phyloP scores from a whole-genome alignment of 2,329 filamentous ascomycete genomes.

The Epichloe uncinata region DNA sequence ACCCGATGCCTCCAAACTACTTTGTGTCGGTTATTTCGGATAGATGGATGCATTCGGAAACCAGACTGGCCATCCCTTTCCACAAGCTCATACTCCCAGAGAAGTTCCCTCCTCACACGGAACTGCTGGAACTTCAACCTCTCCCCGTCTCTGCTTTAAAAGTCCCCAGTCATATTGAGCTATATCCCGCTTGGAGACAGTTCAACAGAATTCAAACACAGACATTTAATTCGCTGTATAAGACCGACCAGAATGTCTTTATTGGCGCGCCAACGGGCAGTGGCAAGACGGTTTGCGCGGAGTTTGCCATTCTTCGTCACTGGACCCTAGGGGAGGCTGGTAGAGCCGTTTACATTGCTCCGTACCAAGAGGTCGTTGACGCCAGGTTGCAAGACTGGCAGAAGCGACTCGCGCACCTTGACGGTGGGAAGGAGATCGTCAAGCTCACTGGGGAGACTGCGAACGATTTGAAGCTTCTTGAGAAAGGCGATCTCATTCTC shows the following conservation, averaged over 20 bases:
- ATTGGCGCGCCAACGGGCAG: slow-evolving; percentile 86
- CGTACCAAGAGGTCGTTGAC: slow-evolving; percentile 88
- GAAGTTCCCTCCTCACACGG: slow-evolving; percentile 90
- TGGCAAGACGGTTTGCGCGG: slow-evolving; percentile 93
- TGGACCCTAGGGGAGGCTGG: slow-evolving; percentile 51
- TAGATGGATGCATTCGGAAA: slow-evolving; percentile 97
- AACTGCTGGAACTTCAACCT: slow-evolving; percentile 80
- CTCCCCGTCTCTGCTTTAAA: slow-evolving; percentile 83
- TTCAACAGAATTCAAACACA: slow-evolving; percentile 99
- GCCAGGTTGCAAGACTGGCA: slow-evolving; percentile 74
- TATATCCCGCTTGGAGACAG: slow-evolving; percentile 73
- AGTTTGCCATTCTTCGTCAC: slow-evolving; percentile 81
- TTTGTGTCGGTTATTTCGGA: slow-evolving; percentile 93
- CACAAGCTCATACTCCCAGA: slow-evolving; percentile 89
- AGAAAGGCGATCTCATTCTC: slow-evolving; percentile 76
- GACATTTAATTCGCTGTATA: slow-evolving; percentile 86
- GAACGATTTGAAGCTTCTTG: slow-evolving; percentile 77
- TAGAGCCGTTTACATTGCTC: slow-evolving; percentile 84
- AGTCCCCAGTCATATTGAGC: slow-evolving; percentile 61
- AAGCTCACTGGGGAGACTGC: slow-evolving; percentile 91
- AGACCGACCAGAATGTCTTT: slow-evolving; percentile 86
- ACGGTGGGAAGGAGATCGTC: slow-evolving; percentile 77
- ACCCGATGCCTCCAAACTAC: slow-evolving; percentile 97
- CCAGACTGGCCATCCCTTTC: slow-evolving; percentile 84
- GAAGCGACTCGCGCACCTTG: slow-evolving; percentile 55